Evolutionary conservation across 1,284 basidiomycete species (phyloP).

Genomic region (Kwoniella shivajii): DNA sequence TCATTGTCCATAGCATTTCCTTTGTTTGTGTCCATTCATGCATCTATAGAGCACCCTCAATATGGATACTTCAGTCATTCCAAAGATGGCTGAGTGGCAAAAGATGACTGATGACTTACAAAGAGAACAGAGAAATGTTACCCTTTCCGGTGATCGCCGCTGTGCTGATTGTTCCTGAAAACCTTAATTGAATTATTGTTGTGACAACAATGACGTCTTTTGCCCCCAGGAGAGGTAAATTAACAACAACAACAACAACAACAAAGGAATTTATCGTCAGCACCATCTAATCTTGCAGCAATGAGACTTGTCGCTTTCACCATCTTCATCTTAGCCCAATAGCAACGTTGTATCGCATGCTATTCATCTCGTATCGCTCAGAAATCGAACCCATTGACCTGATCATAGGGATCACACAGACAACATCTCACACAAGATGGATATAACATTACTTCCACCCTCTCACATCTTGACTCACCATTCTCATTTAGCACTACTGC

Average conservation of each 20-base stretch:
- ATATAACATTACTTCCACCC: conserved; percentile 34
- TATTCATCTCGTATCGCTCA: neutral
- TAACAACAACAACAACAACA: neutral
- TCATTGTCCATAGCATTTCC: neutral
- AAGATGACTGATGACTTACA: neutral
- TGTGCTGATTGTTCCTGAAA: neutral
- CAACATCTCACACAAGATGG: conserved; percentile 16
- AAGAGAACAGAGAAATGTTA: too few relatives aligned
- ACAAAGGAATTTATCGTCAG: neutral
- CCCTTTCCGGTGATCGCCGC: conserved; percentile 9
- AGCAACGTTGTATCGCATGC: neutral
- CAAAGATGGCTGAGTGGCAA: neutral
- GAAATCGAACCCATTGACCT: too few relatives aligned
- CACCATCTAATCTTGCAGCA: neutral
- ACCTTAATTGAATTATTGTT: too few relatives aligned
- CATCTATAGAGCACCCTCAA: neutral
- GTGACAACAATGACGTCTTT: neutral
- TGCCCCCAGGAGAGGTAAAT: neutral
- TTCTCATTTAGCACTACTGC: conserved; percentile 26
- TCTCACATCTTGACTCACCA: conserved; percentile 31
- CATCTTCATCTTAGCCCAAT: neutral
- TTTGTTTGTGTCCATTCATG: neutral
- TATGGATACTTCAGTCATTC: neutral
- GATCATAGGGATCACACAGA: neutral
- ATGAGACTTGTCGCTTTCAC: neutral